These are phyloP conservation scores for Penstemon barbatus DNA, from an alignment of 257 asterid species.

Conservation along the genomic window DNA sequence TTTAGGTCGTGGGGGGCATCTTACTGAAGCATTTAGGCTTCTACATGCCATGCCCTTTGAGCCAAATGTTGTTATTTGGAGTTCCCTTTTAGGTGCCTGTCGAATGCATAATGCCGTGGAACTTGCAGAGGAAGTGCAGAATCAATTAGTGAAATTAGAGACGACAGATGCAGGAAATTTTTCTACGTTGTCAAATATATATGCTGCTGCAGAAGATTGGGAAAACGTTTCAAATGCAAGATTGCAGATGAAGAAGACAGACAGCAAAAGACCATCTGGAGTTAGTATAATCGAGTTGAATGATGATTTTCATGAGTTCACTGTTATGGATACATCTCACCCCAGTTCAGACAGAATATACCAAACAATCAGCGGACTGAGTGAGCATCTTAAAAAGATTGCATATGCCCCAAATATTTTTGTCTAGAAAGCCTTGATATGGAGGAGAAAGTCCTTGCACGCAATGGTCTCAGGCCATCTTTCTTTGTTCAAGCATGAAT, in stretches of 20 bases:
- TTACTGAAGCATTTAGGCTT: constrained; percentile 65
- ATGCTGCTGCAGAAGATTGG: constrained; percentile 74
- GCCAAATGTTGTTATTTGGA: constrained; percentile 71
- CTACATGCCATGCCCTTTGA: constrained; percentile 69
- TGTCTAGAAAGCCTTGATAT: constrained; percentile 20
- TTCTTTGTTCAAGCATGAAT: constrained; percentile 14
- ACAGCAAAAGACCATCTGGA: constrained; percentile 47
- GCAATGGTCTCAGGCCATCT: background rate
- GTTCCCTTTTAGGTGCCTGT: constrained; percentile 78
- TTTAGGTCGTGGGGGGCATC: constrained; percentile 75
- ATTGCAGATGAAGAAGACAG: constrained; percentile 48
- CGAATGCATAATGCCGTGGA: constrained; percentile 55
- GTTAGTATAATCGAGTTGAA: constrained; percentile 54
- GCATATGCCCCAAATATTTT: constrained; percentile 30
- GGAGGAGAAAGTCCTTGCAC: constrained; percentile 6
- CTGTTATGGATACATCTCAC: constrained; percentile 65
- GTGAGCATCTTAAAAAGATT: constrained; percentile 51
- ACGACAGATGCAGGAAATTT: constrained; percentile 46
- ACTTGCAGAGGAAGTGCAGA: constrained; percentile 51
- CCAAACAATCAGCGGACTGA: constrained; percentile 50
- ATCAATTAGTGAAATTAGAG: constrained; percentile 46
- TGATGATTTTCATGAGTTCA: constrained; percentile 60
- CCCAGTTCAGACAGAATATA: constrained; percentile 58
- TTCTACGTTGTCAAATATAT: constrained; percentile 53
- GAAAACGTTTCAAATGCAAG: constrained; percentile 55